Conservation (phyloP, 148 eudicot genomes). For the Camellia sinensis region DNA sequence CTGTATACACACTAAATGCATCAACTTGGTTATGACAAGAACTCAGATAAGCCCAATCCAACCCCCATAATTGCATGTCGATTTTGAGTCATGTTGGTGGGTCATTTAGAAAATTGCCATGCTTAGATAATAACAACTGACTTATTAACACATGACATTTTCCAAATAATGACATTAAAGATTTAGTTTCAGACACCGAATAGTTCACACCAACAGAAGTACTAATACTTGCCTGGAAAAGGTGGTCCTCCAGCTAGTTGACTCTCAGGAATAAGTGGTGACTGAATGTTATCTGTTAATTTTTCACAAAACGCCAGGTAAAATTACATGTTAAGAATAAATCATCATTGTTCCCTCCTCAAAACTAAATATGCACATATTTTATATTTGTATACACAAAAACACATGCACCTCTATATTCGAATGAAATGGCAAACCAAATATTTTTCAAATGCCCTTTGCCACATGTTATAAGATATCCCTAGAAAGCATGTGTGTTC, state of each 20-base stretch:
- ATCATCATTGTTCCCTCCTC: background rate
- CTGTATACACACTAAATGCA: background rate
- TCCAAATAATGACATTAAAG: background rate
- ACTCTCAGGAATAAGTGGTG: conserved; percentile 8
- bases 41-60: background rate
- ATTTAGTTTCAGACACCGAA: background rate
- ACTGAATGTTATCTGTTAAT: conserved; percentile 24
- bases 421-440: background rate
- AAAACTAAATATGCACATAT: background rate
- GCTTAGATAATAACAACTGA: background rate
- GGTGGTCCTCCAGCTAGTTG: conserved; percentile 27
- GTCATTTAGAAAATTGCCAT: background rate
- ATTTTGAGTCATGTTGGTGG: background rate
- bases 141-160: background rate
- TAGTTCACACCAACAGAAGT: conserved; percentile 2
- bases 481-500: background rate
- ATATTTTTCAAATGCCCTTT: background rate
- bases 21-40: background rate
- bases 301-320: conserved; percentile 8
- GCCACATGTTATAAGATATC: background rate
- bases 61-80: background rate
- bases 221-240: conserved; percentile 37
- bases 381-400: background rate
- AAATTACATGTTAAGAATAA: background rate
- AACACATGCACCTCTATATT: background rate